Base-by-base conservation (phyloP, 768 basidiomycete genomes). In the Crepidotus variabilis region DNA sequence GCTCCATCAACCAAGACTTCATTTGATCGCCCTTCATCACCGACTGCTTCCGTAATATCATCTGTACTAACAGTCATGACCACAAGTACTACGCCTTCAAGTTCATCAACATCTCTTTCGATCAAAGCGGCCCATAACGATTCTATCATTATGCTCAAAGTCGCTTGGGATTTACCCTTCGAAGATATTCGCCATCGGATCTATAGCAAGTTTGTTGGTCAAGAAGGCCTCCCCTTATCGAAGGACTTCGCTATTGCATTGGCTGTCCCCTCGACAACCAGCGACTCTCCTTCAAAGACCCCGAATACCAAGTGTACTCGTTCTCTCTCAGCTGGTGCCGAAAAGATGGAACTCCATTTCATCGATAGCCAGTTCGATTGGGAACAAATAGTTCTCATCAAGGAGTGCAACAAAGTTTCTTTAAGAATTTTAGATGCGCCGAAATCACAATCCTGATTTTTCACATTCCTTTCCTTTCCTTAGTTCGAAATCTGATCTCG, bases 91-190 rank as follows among this genome's bases (percentile, higher is more conserved):
- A 62, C 68, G 9, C 65, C 71, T 18, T 62, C 67, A 16, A 67
- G 68, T 55, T 64, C 67, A 23, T 54, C 71, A 65, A 53, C 70
- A 57, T 52, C 68, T 22, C 61, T 88, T 48, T 72, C 78, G 1
- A 78, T 90, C 73, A 91, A 91, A 71, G 89, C 82, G 6, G 77
- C 77, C 50, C 79, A 82, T 60, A 78, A 82, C 60, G 78, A 82
- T 60, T 72, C 78, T 24, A 85, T 87, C 57, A 76, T 91, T 63
- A 70, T 87, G 56, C 75, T 90, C 49, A 84, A 85, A 48, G 69
- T 78, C 43, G 35, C 52, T 24, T 43, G 75, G 59, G 70, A 74
- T 34, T 72, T 73, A 48, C 47, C 78, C 16, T 77, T 85, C 52
- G 60, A 65, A 16, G 82, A 82, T 34, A 59, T 88, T 9, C 83